A percentile compares a stretch with the other conserved stretches of the same genome.
These are phyloP conservation scores for Fusarium sulawesiense DNA, from an alignment of 2,329 filamentous ascomycete species.

Conservation along the genomic window DNA sequence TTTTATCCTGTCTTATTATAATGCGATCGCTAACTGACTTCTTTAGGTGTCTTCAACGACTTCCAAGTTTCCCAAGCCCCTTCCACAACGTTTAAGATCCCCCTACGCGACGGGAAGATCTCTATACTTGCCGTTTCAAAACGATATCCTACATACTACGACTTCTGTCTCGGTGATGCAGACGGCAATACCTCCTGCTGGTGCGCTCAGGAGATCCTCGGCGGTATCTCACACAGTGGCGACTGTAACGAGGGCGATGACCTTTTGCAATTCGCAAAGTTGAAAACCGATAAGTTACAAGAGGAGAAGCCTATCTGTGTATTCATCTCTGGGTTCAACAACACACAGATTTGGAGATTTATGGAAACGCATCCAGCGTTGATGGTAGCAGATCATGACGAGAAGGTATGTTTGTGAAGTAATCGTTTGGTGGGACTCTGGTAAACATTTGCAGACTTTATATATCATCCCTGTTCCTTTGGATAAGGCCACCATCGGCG, in stretches of 20 bases:
- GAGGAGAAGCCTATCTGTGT: constrained; percentile 9
- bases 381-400: background rate
- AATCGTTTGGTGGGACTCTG: no score
- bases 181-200: constrained; percentile 5
- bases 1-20: background rate
- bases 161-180: constrained; percentile 8
- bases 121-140: background rate
- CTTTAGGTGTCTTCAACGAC: background rate
- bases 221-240: constrained; percentile 13
- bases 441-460: background rate
- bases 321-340: constrained; percentile 1
- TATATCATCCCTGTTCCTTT: constrained; percentile 21
- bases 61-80: constrained; percentile 24
- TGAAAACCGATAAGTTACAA: background rate
- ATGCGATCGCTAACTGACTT: fast-evolving
- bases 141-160: constrained; percentile 11
- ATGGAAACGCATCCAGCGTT: background rate
- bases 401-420: constrained; percentile 1
- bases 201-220: background rate
- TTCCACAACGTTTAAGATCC: constrained; percentile 6
- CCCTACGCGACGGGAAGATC: background rate
- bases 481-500: constrained; percentile 12
- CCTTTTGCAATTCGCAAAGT: constrained; percentile 8
- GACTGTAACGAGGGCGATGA: background rate
- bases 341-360: constrained; percentile 7